Conservation (phyloP, 2,329 filamentous ascomycete species). For the Fusarium sp. region DNA sequence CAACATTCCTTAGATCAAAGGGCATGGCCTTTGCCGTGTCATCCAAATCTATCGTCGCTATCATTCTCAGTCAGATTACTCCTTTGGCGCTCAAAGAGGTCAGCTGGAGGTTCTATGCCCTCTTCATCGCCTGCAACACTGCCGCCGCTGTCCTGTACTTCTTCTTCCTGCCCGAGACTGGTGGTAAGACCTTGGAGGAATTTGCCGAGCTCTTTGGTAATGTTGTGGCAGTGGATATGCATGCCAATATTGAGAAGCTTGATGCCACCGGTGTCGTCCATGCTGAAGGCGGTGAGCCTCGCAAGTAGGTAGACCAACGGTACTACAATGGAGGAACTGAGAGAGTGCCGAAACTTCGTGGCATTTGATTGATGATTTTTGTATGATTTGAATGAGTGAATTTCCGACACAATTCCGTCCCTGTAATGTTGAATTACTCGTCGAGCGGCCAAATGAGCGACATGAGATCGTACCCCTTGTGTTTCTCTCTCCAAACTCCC, state of each 20-base stretch:
- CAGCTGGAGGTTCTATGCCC: not conserved
- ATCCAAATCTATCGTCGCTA: not conserved
- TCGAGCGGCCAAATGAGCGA: not conserved
- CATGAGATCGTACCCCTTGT: not conserved
- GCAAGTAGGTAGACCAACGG: not conserved
- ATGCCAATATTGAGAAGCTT: not conserved
- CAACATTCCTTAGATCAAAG: not conserved
- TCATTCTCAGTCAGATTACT: not conserved
- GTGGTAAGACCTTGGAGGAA: not conserved
- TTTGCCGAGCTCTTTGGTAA: not conserved
- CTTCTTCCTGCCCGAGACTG: not conserved
- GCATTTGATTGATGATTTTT: not conserved
- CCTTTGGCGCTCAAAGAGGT: not conserved
- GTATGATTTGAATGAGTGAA: not conserved
- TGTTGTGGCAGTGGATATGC: not conserved
- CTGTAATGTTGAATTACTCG: not conserved
- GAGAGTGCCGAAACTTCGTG: not conserved
- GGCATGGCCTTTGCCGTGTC: not conserved
- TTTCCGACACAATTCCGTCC: accelerated
- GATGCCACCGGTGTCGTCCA: not conserved
- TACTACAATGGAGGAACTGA: too few species aligned
- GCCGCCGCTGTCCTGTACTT: not conserved
- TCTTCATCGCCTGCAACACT: not conserved
- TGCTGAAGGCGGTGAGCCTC: not conserved
- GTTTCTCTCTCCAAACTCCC: not conserved